Evolutionary conservation across 257 asterid species (phyloP).

Genomic region (Datura wrightii): DNA sequence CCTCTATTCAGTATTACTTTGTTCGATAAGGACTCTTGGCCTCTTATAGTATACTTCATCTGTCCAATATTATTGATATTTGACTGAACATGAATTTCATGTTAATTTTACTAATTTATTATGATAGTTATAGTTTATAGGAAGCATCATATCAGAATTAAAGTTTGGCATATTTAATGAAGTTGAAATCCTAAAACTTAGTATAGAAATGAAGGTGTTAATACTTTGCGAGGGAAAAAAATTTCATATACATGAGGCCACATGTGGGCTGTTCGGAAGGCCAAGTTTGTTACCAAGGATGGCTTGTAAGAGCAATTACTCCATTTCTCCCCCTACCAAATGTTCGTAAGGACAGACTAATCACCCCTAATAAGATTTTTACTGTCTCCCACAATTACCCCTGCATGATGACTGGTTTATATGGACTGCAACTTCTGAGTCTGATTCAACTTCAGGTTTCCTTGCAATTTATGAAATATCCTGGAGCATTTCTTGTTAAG

Average conservation of each 20-base stretch:
- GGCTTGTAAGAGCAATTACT: neutral
- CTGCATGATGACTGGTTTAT: neutral
- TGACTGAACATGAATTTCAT: neutral
- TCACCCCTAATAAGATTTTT: neutral
- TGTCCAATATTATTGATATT: neutral
- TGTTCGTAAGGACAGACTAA: neutral
- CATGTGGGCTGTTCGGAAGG: neutral
- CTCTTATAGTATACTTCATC: neutral
- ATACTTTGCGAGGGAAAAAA: neutral
- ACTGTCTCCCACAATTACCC: slow-evolving; percentile 5
- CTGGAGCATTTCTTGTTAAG: neutral
- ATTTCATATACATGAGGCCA: neutral
- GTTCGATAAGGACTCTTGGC: neutral
- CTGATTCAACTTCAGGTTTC: slow-evolving; percentile 16
- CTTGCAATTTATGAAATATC: neutral
- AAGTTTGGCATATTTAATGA: neutral
- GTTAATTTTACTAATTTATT: neutral
- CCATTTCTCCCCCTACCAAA: neutral
- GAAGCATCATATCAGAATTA: neutral
- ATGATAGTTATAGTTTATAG: neutral
- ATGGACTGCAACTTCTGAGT: neutral
- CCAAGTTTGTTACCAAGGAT: neutral
- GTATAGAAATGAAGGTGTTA: slow-evolving; percentile 21
- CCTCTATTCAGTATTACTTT: neutral
- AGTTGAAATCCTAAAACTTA: neutral